Conservation (phyloP, 2,329 filamentous ascomycete genomes). For the Colletotrichum camelliae region DNA sequence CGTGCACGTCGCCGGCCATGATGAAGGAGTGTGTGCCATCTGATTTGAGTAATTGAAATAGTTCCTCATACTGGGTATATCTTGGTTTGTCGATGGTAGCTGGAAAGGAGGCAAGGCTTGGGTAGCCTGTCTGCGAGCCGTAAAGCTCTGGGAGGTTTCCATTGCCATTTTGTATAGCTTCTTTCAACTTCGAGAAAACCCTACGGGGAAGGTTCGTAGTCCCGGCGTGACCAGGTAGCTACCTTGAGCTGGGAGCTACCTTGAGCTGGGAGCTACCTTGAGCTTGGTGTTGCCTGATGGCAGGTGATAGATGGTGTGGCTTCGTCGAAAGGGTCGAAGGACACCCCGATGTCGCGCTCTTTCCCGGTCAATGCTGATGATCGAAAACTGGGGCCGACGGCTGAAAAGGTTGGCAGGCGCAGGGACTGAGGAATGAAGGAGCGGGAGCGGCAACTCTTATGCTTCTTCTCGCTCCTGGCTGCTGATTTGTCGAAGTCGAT, state of each 20-base stretch:
- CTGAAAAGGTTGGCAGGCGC: not conserved
- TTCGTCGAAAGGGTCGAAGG: not conserved
- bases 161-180: constrained; percentile 9
- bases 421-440: constrained; percentile 3
- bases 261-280: not conserved
- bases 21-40: not conserved
- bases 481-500: not conserved
- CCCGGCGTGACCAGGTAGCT: not conserved
- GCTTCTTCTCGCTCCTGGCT: not conserved
- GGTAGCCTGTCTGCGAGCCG: constrained; percentile 73
- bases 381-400: constrained; percentile 21
- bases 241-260: not conserved
- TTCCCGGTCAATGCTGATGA: not conserved
- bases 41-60: constrained; percentile 11
- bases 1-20: constrained; percentile 11
- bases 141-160: constrained; percentile 62
- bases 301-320: not conserved
- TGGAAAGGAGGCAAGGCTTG: constrained; percentile 73
- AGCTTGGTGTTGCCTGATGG: not conserved
- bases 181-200: not conserved
- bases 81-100: constrained; percentile 62
- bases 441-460: not conserved
- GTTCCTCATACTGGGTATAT: constrained; percentile 51
- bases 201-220: constrained; percentile 5
- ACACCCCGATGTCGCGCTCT: not conserved